These are phyloP conservation scores for Populus deltoides DNA, from an alignment of 345 rosid genomes.

Conservation along the genomic window DNA sequence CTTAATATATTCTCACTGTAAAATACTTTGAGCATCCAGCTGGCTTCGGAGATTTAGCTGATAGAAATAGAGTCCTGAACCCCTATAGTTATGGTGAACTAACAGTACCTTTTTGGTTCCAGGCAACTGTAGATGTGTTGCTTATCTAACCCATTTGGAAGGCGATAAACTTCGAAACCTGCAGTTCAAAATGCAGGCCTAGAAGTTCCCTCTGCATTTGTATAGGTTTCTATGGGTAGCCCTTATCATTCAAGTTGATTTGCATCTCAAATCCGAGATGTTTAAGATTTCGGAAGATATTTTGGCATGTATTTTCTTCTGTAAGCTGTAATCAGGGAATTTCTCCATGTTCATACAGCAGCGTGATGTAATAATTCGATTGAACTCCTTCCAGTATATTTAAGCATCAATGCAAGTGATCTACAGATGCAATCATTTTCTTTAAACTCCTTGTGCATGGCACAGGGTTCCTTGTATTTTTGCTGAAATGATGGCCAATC, in stretches of 20 bases:
- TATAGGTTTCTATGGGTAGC: conserved; percentile 6
- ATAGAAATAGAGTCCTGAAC: background rate
- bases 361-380: background rate
- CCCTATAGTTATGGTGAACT: background rate
- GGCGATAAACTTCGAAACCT: conserved; percentile 2
- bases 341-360: background rate
- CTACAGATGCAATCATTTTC: background rate
- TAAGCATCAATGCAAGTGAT: background rate
- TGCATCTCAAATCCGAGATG: conserved; percentile 5
- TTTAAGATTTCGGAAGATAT: conserved; percentile 7
- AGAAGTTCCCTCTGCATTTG: background rate
- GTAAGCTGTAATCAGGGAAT: background rate
- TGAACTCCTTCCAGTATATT: background rate
- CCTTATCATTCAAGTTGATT: background rate
- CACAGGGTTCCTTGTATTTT: too few species aligned
- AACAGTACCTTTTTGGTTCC: conserved; percentile 16
- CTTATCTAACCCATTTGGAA: conserved; percentile 24
- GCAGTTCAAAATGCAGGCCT: background rate
- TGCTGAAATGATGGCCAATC: too few species aligned
- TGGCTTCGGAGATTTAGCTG: background rate
- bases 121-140: conserved; percentile 32
- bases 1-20: background rate
- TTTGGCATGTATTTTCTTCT: background rate
- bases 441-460: background rate
- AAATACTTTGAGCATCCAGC: background rate